Evolutionary conservation across 2,329 filamentous ascomycete genomes (phyloP).

Genomic region (Cytospora piceicola): DNA sequence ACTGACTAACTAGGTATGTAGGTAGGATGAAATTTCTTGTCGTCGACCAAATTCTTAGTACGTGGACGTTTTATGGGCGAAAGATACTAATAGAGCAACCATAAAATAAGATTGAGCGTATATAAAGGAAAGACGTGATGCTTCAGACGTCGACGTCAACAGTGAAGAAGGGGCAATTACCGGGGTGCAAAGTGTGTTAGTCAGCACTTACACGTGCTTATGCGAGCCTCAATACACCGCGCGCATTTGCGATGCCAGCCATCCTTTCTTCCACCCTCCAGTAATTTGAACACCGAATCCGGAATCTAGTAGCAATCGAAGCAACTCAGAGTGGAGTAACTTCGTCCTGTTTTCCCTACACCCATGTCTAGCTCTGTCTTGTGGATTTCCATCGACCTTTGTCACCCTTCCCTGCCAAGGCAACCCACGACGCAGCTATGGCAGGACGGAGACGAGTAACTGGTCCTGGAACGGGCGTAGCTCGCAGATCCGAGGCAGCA

Average conservation of each 20-base stretch:
- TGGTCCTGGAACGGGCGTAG: slow-evolving; percentile 18
- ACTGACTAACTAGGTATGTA: no score
- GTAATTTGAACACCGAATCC: neutral
- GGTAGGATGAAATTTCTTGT: no score
- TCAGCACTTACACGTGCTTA: slow-evolving; percentile 17
- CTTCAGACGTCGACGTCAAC: no score
- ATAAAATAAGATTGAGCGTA: no score
- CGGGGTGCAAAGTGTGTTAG: slow-evolving; percentile 1
- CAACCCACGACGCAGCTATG: slow-evolving; percentile 18
- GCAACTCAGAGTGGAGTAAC: neutral
- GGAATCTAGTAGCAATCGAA: neutral
- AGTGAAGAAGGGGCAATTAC: no score
- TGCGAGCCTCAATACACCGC: neutral
- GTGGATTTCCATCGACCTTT: neutral
- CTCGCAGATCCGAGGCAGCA: slow-evolving; percentile 24
- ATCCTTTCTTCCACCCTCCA: neutral
- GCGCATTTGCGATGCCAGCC: slow-evolving; percentile 13
- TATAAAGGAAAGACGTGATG: no score
- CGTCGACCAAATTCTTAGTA: no score
- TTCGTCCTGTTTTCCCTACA: neutral
- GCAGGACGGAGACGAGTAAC: slow-evolving; percentile 23
- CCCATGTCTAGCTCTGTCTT: neutral
- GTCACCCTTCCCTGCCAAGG: neutral
- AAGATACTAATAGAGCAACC: no score
- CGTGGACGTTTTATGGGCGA: no score